phyloP scores from a whole-genome alignment of 2,329 filamentous ascomycete species.

The Paracamarosporium sp. region DNA sequence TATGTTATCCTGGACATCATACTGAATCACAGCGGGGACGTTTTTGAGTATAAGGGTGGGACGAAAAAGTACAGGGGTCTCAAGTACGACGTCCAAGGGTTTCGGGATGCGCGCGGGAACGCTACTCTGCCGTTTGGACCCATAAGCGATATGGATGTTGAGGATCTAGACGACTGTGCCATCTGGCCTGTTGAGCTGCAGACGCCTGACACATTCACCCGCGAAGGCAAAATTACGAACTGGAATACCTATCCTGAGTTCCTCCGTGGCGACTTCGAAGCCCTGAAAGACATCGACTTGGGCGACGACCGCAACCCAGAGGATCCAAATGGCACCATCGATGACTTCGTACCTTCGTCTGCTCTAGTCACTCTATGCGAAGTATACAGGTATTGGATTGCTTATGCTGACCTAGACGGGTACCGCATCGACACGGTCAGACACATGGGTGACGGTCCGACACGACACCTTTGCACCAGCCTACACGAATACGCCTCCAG shows the following conservation, averaged over 20 bases:
- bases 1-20: slow-evolving; percentile 32
- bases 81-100: slow-evolving; percentile 17
- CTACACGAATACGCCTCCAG: slow-evolving; percentile 24
- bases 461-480: slow-evolving; percentile 23
- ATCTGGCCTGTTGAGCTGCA: slow-evolving; percentile 31
- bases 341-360: slow-evolving; percentile 18
- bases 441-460: slow-evolving; percentile 29
- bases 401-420: slow-evolving; percentile 25
- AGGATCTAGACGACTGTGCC: slow-evolving; percentile 17
- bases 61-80: slow-evolving; percentile 13
- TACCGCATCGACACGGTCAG: slow-evolving; percentile 32
- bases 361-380: slow-evolving; percentile 21
- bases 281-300: slow-evolving; percentile 25
- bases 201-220: slow-evolving; percentile 14
- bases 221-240: slow-evolving; percentile 22
- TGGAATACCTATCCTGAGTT: slow-evolving; percentile 28
- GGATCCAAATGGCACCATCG: background rate
- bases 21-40: slow-evolving; percentile 12
- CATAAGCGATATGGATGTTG: background rate
- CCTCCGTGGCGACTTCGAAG: slow-evolving; percentile 26
- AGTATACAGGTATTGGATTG: slow-evolving; percentile 33
- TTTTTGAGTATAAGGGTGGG: slow-evolving; percentile 20
- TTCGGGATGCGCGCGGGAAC: slow-evolving; percentile 12
- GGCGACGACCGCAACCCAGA: slow-evolving; percentile 8
- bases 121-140: slow-evolving; percentile 15